phyloP scores from a whole-genome alignment of 129 eudicot species.

The Flaveria sonorensis region DNA sequence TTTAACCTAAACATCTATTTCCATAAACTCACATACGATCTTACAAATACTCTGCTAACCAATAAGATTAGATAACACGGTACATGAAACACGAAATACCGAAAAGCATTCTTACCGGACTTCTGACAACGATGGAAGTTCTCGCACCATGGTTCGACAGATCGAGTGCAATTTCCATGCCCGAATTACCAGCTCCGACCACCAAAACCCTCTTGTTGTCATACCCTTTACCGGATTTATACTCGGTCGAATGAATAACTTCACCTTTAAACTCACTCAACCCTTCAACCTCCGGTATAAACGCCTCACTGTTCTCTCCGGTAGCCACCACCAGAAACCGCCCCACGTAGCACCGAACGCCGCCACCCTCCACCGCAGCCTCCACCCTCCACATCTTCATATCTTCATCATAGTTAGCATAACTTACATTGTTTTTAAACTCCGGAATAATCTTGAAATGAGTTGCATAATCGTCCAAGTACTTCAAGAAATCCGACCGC shows the following conservation, averaged over 20 bases:
- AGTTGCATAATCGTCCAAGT: constrained; percentile 60
- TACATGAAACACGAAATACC: too few relatives aligned
- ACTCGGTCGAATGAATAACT: constrained; percentile 60
- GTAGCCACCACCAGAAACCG: constrained; percentile 74
- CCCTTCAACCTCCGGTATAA: constrained; percentile 59
- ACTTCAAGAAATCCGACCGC: constrained; percentile 45
- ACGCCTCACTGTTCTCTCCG: constrained; percentile 63
- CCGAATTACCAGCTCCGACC: constrained; percentile 86
- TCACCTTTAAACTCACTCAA: constrained; percentile 60
- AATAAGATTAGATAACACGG: too few relatives aligned
- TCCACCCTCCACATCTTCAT: constrained; percentile 51
- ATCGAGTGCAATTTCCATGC: constrained; percentile 85
- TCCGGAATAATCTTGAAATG: constrained; percentile 53
- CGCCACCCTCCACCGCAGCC: constrained; percentile 19
- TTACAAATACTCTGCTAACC: too few relatives aligned
- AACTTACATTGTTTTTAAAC: constrained; percentile 45
- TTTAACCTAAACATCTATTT: too few relatives aligned
- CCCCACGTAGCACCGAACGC: constrained; percentile 38
- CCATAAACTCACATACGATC: too few relatives aligned
- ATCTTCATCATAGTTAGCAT: constrained; percentile 44
- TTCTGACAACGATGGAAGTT: constrained; percentile 69
- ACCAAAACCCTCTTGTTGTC: constrained; percentile 57
- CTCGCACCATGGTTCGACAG: constrained; percentile 52
- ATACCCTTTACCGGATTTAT: constrained; percentile 50
- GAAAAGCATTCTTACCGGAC: constrained; percentile 47